phyloP scores from a whole-genome alignment of 2,329 filamentous ascomycete genomes.

The Stachybotrys chlorohalonatus region DNA sequence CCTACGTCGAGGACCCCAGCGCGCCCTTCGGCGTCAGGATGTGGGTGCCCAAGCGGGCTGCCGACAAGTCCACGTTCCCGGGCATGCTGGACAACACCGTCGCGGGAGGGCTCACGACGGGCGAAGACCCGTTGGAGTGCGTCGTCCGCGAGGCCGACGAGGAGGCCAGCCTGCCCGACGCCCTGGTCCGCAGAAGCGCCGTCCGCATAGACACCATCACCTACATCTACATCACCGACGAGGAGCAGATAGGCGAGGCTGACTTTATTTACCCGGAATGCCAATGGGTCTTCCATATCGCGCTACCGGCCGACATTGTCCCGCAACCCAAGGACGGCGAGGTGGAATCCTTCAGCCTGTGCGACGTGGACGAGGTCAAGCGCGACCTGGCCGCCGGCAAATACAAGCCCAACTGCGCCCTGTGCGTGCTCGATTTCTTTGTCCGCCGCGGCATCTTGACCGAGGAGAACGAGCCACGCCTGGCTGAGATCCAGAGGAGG shows the following conservation, averaged over 20 bases:
- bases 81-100: conserved; percentile 95
- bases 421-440: conserved; percentile 84
- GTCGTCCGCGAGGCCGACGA: conserved; percentile 80
- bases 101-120: conserved; percentile 67
- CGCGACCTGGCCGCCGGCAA: conserved; percentile 58
- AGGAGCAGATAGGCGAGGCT: conserved; percentile 68
- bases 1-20: conserved; percentile 44
- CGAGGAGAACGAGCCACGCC: conserved; percentile 67
- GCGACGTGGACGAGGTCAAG: conserved; percentile 67
- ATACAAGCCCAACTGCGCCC: conserved; percentile 89
- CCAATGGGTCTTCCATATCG: conserved; percentile 86
- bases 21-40: conserved; percentile 55
- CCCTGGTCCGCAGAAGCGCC: conserved; percentile 53
- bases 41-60: conserved; percentile 74
- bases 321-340: conserved; percentile 80
- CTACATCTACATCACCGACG: conserved; percentile 75
- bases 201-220: conserved; percentile 62
- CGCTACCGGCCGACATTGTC: conserved; percentile 57
- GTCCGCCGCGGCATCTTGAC: conserved; percentile 76
- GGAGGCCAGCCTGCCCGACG: conserved; percentile 72
- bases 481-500: conserved; percentile 63
- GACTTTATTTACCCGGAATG: conserved; percentile 82
- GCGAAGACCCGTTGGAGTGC: conserved; percentile 72
- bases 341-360: conserved; percentile 75
- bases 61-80: conserved; percentile 76